A percentile compares a stretch with the other conserved stretches of the same genome.
Conservation (phyloP, 2,329 filamentous ascomycete genomes). For the Beauveria australis region DNA sequence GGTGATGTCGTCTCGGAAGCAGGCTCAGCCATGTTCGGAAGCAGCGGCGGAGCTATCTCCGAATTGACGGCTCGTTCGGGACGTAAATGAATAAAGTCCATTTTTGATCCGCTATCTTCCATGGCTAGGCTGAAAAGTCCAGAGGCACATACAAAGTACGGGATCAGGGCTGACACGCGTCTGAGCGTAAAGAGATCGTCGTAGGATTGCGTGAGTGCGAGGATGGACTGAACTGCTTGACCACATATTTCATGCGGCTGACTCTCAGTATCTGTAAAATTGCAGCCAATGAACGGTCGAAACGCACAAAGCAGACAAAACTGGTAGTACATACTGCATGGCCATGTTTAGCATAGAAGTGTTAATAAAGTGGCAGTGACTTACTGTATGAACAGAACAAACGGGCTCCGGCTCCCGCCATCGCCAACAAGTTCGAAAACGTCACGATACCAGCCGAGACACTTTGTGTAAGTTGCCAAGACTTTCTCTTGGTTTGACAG, state of each 20-base stretch:
- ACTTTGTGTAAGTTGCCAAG: slow-evolving; percentile 12
- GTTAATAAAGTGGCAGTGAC: background rate
- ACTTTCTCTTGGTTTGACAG: background rate
- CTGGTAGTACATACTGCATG: slow-evolving; percentile 15
- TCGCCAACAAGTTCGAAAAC: slow-evolving; percentile 10
- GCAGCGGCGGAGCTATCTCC: background rate
- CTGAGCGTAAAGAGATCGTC: slow-evolving; percentile 15
- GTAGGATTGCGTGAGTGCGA: slow-evolving; percentile 13
- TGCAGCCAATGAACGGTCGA: slow-evolving; percentile 7
- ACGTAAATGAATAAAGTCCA: background rate
- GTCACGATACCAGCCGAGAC: slow-evolving; percentile 15
- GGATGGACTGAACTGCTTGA: background rate
- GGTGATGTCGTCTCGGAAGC: background rate
- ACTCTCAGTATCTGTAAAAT: background rate
- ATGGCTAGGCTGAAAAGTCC: slow-evolving; percentile 9
- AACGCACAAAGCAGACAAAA: slow-evolving; percentile 14
- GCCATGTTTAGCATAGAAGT: background rate
- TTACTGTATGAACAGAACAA: slow-evolving; percentile 15
- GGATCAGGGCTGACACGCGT: slow-evolving; percentile 13
- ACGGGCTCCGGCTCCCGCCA: slow-evolving; percentile 8
- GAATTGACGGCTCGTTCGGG: background rate
- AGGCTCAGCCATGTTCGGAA: too few relatives aligned
- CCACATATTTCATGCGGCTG: slow-evolving; percentile 1
- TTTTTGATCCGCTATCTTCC: background rate
- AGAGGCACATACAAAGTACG: slow-evolving; percentile 14